Percentiles rank a stretch among this genome's conserved stretches.
These are phyloP conservation scores for Blastocystis sp. DNA, from an alignment of 352 stramenopile species.

Conservation along the genomic window DNA sequence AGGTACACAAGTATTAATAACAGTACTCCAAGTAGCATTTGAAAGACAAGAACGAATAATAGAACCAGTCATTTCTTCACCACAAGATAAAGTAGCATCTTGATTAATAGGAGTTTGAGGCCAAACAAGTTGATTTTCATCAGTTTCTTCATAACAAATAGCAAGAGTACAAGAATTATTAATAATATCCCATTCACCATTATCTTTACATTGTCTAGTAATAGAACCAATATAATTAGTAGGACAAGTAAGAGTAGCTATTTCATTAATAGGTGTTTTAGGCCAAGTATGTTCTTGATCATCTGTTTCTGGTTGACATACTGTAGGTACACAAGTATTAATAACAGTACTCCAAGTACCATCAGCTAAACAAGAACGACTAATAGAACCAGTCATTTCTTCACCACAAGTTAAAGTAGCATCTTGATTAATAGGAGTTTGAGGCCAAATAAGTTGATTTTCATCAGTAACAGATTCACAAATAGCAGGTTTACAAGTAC, in stretches of 20 bases:
- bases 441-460: constrained; percentile 11
- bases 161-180: constrained; percentile 10
- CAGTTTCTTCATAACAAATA: too few species aligned
- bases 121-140: too few species aligned
- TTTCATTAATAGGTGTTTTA: not conserved
- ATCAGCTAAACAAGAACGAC: not conserved
- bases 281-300: constrained; percentile 16
- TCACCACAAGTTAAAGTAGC: constrained; percentile 8
- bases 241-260: constrained; percentile 15
- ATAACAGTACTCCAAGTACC: constrained; percentile 5
- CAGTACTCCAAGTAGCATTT: constrained; percentile 6
- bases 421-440: not conserved
- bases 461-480: too few species aligned
- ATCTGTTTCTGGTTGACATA: not conserved
- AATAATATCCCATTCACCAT: constrained; percentile 14
- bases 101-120: constrained; percentile 6
- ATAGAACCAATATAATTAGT: not conserved
- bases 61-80: constrained; percentile 3
- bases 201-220: not conserved
- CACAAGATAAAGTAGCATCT: constrained; percentile 2
- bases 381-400: constrained; percentile 7
- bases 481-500: too few species aligned
- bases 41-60: constrained; percentile 5
- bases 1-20: too few species aligned
- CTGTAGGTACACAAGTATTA: constrained; percentile 12